Base-by-base conservation (phyloP, 2,329 filamentous ascomycete genomes). In the Cladobotryum protrusum region DNA sequence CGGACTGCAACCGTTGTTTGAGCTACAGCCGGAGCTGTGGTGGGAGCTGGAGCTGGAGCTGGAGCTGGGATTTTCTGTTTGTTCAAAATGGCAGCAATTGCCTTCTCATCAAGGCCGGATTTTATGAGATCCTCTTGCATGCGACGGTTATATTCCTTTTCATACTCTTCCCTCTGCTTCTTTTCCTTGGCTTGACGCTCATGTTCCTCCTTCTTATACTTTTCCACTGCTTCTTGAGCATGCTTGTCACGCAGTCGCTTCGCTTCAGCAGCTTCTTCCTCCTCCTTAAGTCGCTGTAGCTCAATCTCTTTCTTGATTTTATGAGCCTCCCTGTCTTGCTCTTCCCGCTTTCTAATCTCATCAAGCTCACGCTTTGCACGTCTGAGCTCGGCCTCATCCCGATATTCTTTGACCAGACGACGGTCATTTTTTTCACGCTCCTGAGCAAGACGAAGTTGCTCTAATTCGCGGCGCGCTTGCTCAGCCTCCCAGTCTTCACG, bases 81-180 rank as follows among this genome's bases (percentile, higher is more conserved):
- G 57, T 79, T 76, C 47, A 83, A 62, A 53, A 85, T 78, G 17
- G 79, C 78, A 39, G 72, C 67, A 56, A 85, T 83, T 54, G 77
- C 74, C 56, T 76, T 74, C 58, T 82, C 78, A 57, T 77, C 74
- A 39, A 85, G 67, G 3, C 82, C 81, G 2, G 80, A 78, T 44
- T 76, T 75, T 52, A 78, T 65, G 35, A 85, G 67, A 45, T 82
- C 75, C 55, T 82, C 77, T 58, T 79, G 76, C 43, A 85, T 66
- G 37, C 76, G 73, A 20, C 70, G 68, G 59, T 77, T 72, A 57
- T 79, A 82, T 57, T 82, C 73, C 54, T 68, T 71, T 43, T 84
- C 77, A 37, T 67, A 68, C 51, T 70, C 62, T 51, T 76, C 76
- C 48, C 70, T 71, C 49, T 75, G 72, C 52, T 72, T 71, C 54